Percentiles rank a stretch among this genome's conserved stretches.
These are phyloP conservation scores for Rhodamnia rubescens DNA, from an alignment of 345 rosid species.

Conservation along the genomic window DNA sequence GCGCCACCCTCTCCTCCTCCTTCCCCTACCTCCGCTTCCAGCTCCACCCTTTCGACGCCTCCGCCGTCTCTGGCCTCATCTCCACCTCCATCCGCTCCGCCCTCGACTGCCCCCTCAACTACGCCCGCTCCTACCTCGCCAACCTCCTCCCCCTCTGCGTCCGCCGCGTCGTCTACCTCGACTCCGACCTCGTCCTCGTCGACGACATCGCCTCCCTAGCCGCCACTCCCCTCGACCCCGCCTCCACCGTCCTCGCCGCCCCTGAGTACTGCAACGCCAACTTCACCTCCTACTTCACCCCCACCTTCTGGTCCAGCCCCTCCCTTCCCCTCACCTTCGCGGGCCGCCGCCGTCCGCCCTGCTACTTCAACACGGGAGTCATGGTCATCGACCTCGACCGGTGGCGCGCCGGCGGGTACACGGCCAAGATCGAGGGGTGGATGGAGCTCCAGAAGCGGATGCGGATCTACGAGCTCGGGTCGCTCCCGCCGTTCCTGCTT, in stretches of 20 bases:
- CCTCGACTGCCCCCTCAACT: slow-evolving; percentile 41
- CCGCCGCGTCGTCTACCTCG: slow-evolving; percentile 37
- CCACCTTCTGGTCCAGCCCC: slow-evolving; percentile 36
- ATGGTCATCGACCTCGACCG: slow-evolving; percentile 41
- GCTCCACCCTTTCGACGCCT: slow-evolving; percentile 25
- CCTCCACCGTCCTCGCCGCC: slow-evolving; percentile 23
- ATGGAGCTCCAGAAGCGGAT: slow-evolving; percentile 40
- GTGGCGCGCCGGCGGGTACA: slow-evolving; percentile 33
- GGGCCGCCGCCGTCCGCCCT: slow-evolving; percentile 12
- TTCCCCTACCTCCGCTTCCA: slow-evolving; percentile 35
- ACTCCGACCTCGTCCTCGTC: slow-evolving; percentile 37
- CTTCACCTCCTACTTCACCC: slow-evolving; percentile 38
- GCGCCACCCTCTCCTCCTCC: slow-evolving; percentile 18
- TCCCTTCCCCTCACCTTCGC: slow-evolving; percentile 23
- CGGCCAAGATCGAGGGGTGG: slow-evolving; percentile 35
- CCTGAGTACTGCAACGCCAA: slow-evolving; percentile 40
- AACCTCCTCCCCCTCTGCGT: slow-evolving; percentile 25
- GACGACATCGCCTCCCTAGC: slow-evolving; percentile 38
- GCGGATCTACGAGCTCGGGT: slow-evolving; percentile 45
- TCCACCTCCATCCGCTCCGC: slow-evolving; percentile 43
- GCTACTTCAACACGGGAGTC: slow-evolving; percentile 45
- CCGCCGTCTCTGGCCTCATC: slow-evolving; percentile 28
- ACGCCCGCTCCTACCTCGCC: slow-evolving; percentile 37
- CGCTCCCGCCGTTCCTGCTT: slow-evolving; percentile 35
- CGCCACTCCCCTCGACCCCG: slow-evolving; percentile 22